A percentile compares a stretch with the other conserved stretches of the same genome.
Evolutionary conservation across 2,329 filamentous ascomycete genomes (phyloP).

Genomic region (Cladosporium sp.): DNA sequence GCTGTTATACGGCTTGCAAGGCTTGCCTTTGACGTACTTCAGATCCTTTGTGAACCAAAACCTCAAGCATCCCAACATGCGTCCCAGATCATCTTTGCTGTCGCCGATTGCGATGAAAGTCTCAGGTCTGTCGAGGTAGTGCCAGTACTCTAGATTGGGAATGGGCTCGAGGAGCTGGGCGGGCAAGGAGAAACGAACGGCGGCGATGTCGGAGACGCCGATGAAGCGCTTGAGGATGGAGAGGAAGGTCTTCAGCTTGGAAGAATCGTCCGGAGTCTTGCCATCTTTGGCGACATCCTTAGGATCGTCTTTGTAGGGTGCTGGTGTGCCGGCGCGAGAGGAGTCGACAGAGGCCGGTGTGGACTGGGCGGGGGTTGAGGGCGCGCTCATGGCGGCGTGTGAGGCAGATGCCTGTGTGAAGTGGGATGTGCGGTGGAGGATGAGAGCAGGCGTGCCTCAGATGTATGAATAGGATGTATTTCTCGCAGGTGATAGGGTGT

Average conservation of each 20-base stretch:
- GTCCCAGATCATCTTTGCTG: conserved; percentile 83
- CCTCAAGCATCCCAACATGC: conserved; percentile 88
- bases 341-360: conserved; percentile 16
- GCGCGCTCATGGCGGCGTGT: conserved; percentile 9
- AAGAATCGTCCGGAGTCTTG: conserved; percentile 66
- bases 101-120: conserved; percentile 82
- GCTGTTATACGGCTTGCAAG: conserved; percentile 98
- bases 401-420: not conserved
- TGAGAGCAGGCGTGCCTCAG: not conserved
- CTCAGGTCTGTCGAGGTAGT: conserved; percentile 91
- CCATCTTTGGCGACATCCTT: conserved; percentile 22
- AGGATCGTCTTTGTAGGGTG: conserved; percentile 12
- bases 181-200: conserved; percentile 91
- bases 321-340: conserved; percentile 20
- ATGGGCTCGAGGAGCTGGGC: conserved; percentile 93
- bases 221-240: conserved; percentile 90
- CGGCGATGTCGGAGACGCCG: conserved; percentile 89
- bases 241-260: conserved; percentile 84
- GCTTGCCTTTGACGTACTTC: conserved; percentile 97
- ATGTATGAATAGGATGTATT: not conserved
- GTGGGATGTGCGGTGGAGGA: not conserved
- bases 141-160: conserved; percentile 98
- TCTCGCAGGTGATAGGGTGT: not conserved
- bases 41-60: conserved; percentile 99
- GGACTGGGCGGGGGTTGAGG: conserved; percentile 13